Evolutionary conservation across 306 rosid genomes (phyloP).

Genomic region (Lupinus albus): DNA sequence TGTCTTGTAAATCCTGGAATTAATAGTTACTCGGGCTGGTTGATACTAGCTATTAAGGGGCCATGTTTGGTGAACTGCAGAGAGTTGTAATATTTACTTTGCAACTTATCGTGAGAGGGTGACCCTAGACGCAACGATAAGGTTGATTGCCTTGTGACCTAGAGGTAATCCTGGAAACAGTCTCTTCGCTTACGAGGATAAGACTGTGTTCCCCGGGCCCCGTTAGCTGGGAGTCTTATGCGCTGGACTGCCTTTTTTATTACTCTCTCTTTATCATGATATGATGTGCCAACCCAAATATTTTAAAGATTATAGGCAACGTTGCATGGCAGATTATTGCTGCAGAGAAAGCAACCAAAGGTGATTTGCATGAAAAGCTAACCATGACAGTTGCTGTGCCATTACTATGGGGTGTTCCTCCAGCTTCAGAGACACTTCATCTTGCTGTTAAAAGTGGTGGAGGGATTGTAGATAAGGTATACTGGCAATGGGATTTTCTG

Average conservation of each 20-base stretch:
- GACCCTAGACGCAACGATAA: too few species aligned
- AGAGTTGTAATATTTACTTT: slow-evolving; percentile 6
- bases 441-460: slow-evolving; percentile 98
- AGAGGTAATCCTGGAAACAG: too few species aligned
- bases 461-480: slow-evolving; percentile 94
- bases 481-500: slow-evolving; percentile 96
- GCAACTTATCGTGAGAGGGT: too few species aligned
- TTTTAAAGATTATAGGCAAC: slow-evolving; percentile 17
- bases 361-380: slow-evolving; percentile 89
- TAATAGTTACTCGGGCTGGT: slow-evolving; percentile 1
- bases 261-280: too few species aligned
- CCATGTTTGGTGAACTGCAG: background rate
- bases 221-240: too few species aligned
- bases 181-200: too few species aligned
- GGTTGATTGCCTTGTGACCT: too few species aligned
- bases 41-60: background rate
- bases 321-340: slow-evolving; percentile 68
- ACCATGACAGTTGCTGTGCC: slow-evolving; percentile 99
- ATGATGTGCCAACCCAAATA: background rate
- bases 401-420: slow-evolving; percentile 97
- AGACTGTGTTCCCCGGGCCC: too few species aligned
- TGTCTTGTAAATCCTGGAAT: slow-evolving; percentile 4
- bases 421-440: slow-evolving; percentile 92
- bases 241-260: too few species aligned
- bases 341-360: slow-evolving; percentile 83